A percentile compares a stretch with the other conserved stretches of the same genome.
Conservation (phyloP, 176 grass and related monocot genomes). For the Ananas comosus region DNA sequence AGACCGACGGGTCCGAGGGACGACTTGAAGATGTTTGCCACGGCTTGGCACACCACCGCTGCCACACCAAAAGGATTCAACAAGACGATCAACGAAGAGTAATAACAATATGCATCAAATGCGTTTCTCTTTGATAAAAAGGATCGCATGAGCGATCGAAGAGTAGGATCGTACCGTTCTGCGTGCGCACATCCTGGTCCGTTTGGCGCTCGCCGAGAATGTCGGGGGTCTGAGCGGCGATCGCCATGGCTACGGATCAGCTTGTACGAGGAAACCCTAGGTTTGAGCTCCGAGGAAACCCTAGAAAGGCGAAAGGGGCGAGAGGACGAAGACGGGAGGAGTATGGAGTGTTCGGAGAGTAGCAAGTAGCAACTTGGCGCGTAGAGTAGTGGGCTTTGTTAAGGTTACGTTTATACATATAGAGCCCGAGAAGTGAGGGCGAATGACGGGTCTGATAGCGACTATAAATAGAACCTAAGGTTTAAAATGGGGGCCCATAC, state of each 20-base stretch:
- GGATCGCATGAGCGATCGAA: background rate
- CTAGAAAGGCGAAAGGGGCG: background rate
- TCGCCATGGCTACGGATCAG: constrained; percentile 32
- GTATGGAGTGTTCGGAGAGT: background rate
- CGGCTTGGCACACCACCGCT: constrained; percentile 84
- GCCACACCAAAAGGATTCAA: constrained; percentile 7
- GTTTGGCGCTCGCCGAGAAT: constrained; percentile 91
- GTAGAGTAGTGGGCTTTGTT: background rate
- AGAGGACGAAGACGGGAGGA: background rate
- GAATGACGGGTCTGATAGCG: too few relatives aligned
- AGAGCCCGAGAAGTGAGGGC: background rate
- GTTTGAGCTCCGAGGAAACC: background rate
- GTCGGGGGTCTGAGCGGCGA: constrained; percentile 47
- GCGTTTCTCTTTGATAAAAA: background rate
- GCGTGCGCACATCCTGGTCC: constrained; percentile 82
- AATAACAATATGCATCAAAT: constrained; percentile 12
- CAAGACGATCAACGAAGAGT: constrained; percentile 1
- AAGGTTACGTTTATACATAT: background rate
- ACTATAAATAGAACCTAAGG: too few relatives aligned
- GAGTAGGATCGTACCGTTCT: constrained; percentile 48
- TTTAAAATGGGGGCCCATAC: background rate
- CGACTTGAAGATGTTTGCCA: constrained; percentile 87
- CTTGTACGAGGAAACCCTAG: constrained; percentile 17
- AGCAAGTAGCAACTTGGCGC: background rate
- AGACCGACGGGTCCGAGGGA: constrained; percentile 85